These are phyloP conservation scores for Gracilariopsis chorda DNA, from an alignment of 23 red algal species.

Conservation along the genomic window DNA sequence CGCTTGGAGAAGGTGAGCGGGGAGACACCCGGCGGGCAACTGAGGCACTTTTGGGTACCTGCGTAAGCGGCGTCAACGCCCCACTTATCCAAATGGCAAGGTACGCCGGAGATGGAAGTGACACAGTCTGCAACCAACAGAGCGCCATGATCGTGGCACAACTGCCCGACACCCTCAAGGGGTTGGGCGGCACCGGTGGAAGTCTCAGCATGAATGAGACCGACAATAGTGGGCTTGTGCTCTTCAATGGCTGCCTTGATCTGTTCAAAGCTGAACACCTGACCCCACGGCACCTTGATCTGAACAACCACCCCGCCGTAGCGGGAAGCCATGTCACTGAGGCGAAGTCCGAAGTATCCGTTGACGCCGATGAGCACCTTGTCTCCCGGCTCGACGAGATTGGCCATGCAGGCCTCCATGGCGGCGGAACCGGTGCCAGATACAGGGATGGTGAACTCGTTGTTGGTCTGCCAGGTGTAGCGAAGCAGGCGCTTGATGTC, in stretches of 20 bases:
- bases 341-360: conserved; percentile 73
- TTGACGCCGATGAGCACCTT: conserved; percentile 82
- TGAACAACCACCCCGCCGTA: conserved; percentile 55
- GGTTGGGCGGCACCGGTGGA: conserved; percentile 82
- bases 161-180: conserved; percentile 56
- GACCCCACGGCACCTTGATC: conserved; percentile 57
- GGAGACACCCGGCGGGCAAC: conserved; percentile 75
- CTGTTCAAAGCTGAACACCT: conserved; percentile 68
- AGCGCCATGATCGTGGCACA: conserved; percentile 77
- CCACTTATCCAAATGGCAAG: conserved; percentile 83
- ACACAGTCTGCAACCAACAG: conserved; percentile 75
- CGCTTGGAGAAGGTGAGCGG: conserved; percentile 70
- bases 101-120: conserved; percentile 80
- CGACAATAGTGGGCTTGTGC: conserved; percentile 71
- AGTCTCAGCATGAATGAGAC: conserved; percentile 73
- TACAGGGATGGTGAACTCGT: conserved; percentile 80
- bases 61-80: conserved; percentile 81
- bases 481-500: conserved; percentile 79
- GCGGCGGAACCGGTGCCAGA: conserved; percentile 84
- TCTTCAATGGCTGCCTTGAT: conserved; percentile 68
- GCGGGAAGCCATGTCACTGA: conserved; percentile 72
- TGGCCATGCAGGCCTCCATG: conserved; percentile 83
- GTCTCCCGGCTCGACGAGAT: conserved; percentile 62
- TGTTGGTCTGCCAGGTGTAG: conserved; percentile 87
- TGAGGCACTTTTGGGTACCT: conserved; percentile 77